Conservation (phyloP, 139 green algal genomes). For the Picochlorum sp. region DNA sequence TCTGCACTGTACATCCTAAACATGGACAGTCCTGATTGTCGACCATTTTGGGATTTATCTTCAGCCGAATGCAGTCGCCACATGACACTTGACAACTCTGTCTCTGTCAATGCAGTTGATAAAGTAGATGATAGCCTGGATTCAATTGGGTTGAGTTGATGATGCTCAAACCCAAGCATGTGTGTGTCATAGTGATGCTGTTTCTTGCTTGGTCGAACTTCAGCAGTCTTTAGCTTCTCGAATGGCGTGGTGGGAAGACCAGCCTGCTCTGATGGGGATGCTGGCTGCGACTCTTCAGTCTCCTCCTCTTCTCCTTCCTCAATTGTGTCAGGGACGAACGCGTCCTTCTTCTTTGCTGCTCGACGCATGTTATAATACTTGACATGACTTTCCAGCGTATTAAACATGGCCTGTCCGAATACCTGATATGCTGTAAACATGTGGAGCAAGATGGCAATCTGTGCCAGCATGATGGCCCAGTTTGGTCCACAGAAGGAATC, state of each 20-base stretch:
- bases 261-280: too few species aligned
- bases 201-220: too few species aligned
- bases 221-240: too few species aligned
- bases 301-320: slow-evolving; percentile 7
- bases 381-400: slow-evolving; percentile 11
- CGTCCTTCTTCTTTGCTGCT: not conserved
- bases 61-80: not conserved
- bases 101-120: not conserved
- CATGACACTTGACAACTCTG: not conserved
- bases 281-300: not conserved
- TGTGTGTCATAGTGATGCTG: too few species aligned
- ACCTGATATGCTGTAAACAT: slow-evolving; percentile 30
- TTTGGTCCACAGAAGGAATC: slow-evolving; percentile 15
- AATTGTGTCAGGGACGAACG: not conserved
- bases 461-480: slow-evolving; percentile 8
- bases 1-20: slow-evolving; percentile 11
- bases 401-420: slow-evolving; percentile 23
- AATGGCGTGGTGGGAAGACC: too few species aligned
- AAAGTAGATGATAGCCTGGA: not conserved
- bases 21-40: not conserved
- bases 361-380: not conserved
- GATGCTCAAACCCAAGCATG: not conserved
- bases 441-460: slow-evolving; percentile 16
- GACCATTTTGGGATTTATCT: not conserved
- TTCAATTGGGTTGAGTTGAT: not conserved